Evolutionary conservation across 768 basidiomycete species (phyloP).

Genomic region (Dioszegia hungarica): DNA sequence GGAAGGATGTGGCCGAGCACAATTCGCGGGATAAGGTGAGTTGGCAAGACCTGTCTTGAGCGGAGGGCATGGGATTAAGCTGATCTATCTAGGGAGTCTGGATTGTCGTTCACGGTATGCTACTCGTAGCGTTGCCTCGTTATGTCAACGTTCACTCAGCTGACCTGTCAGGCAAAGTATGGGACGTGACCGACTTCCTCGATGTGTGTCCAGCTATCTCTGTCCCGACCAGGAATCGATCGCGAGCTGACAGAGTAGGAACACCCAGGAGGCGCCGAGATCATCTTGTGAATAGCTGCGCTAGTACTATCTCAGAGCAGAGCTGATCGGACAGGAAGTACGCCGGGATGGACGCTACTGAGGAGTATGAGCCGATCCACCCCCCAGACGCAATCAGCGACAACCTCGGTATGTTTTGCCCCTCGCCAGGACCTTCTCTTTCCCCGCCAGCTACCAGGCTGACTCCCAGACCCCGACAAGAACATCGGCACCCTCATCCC

Average conservation of each 20-base stretch:
- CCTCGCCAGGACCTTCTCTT: too few relatives aligned
- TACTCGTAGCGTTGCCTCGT: neutral
- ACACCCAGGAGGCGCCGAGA: slow-evolving; percentile 64
- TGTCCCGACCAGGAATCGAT: neutral
- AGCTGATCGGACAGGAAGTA: slow-evolving; percentile 54
- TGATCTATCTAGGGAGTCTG: slow-evolving; percentile 34
- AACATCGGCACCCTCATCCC: slow-evolving; percentile 34
- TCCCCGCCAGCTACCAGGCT: too few relatives aligned
- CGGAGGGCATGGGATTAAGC: neutral
- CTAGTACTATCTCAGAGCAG: too few relatives aligned
- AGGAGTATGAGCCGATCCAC: slow-evolving; percentile 65
- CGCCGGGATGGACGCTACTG: slow-evolving; percentile 79
- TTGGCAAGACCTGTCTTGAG: neutral
- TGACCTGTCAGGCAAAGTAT: slow-evolving; percentile 37
- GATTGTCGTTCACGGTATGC: slow-evolving; percentile 46
- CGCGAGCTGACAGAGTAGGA: slow-evolving; percentile 22
- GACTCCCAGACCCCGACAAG: slow-evolving; percentile 27
- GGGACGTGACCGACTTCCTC: slow-evolving; percentile 49
- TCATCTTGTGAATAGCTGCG: slow-evolving; percentile 58
- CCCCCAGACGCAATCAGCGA: slow-evolving; percentile 69
- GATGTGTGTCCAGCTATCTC: slow-evolving; percentile 39
- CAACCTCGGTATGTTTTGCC: slow-evolving; percentile 27
- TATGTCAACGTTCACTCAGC: neutral
- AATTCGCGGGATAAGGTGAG: slow-evolving; percentile 52
- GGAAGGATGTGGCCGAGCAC: slow-evolving; percentile 51